A percentile compares a stretch with the other conserved stretches of the same genome.
These are phyloP conservation scores for Tinospora cordifolia DNA, from an alignment of 164 flowering plant species.

Conservation along the genomic window DNA sequence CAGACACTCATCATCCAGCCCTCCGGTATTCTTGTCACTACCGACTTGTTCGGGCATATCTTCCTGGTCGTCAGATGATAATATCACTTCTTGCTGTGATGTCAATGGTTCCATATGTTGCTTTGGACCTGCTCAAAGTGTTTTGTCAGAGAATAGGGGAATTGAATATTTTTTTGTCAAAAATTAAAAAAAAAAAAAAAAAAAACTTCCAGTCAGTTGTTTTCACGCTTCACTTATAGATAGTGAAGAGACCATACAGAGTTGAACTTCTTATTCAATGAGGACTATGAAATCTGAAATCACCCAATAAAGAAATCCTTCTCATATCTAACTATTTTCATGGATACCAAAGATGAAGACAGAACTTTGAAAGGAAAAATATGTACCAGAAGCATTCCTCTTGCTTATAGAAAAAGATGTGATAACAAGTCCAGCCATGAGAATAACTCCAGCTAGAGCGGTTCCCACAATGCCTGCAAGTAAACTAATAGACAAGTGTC, in stretches of 20 bases:
- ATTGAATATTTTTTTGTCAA: not conserved
- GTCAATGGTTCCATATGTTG: constrained; percentile 55
- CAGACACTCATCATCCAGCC: constrained; percentile 16
- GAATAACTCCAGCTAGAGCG: constrained; percentile 60
- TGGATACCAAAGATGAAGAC: not conserved
- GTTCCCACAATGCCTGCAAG: constrained; percentile 70
- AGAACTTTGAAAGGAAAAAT: not conserved
- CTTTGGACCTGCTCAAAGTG: constrained; percentile 34
- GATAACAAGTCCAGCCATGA: constrained; percentile 60
- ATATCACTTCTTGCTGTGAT: constrained; percentile 39
- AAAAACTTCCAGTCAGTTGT: not conserved
- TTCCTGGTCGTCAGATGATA: constrained; percentile 28
- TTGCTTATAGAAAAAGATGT: constrained; percentile 58
- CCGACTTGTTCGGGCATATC: constrained; percentile 23
- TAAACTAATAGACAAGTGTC: constrained; percentile 44
- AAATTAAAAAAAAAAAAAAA: too few relatives aligned
- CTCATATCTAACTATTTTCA: not conserved
- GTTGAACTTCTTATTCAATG: not conserved
- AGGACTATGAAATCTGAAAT: not conserved
- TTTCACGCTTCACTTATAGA: not conserved
- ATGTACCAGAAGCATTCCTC: constrained; percentile 52
- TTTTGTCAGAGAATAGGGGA: not conserved
- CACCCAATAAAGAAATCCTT: not conserved
- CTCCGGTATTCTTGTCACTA: constrained; percentile 11
- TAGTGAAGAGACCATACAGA: not conserved